Base-by-base conservation (phyloP, 805 yeast genomes). In the Candida anglica region DNA sequence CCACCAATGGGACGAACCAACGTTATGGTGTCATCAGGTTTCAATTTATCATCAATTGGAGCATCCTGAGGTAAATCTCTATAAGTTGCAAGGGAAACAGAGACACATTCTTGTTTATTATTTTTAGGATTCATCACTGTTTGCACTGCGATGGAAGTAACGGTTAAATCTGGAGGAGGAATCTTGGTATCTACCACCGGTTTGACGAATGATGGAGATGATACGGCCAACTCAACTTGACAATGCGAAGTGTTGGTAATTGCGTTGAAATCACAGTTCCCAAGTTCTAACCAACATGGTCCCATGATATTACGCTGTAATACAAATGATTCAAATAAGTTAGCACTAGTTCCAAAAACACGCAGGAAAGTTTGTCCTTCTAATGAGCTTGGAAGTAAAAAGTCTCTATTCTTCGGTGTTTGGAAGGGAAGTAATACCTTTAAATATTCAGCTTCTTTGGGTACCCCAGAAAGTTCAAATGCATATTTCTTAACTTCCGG, bases 211-310 rank as follows among this genome's bases (percentile, higher is more conserved):
- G 39, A 46, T 7, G 93, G 77, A 8, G 67, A 56, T 2, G 56
- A 49, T 1, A 85, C 74, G 1, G 79, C 60, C 2, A 84, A 76
- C 48, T 87, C 95, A n/a, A 85, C 70, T 36, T 75, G 75, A 59
- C 95, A 86, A 61, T 89, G 91, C 0, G 95, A 80, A 2, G 84
- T 71, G 48, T 79, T 81, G 33, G 69, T 72, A 26, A 81, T 56
- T 0, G 75, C 56, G 16, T 56, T 53, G 46, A 84, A 82, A 41
- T 81, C 79, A 31, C 81, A 82, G 32, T 75, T 71, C 27, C 71
- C 66, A 33, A 93, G 69, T 31, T 83, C 83, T 33, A 93, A 65
- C 98, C 98, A 93, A 56, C 98, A 88, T 3, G 98, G 98, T 7
- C 98, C 98, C 96, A 87, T 89, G 28, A 93, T 71, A 46, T 82